These are phyloP conservation scores for Stellera chamaejasme DNA, from an alignment of 345 rosid species.

Conservation along the genomic window DNA sequence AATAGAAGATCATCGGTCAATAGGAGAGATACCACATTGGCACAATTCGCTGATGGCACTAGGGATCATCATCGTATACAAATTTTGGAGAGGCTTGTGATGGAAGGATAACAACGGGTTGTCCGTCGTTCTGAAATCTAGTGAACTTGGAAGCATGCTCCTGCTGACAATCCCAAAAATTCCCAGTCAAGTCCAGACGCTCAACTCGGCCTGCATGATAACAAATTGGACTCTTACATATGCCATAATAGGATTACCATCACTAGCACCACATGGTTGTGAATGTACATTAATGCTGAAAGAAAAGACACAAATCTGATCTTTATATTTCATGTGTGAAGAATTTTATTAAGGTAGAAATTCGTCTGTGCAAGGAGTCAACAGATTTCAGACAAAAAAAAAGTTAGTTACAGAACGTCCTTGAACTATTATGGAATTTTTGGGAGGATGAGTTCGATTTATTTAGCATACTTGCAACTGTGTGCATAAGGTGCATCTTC, in stretches of 20 bases:
- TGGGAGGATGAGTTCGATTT: too few relatives aligned
- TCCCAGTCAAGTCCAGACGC: constrained; percentile 75
- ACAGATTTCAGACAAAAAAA: too few relatives aligned
- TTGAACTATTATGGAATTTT: too few relatives aligned
- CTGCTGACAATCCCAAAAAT: constrained; percentile 33
- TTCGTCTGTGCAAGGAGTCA: not conserved
- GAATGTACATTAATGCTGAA: not conserved
- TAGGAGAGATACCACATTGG: not conserved
- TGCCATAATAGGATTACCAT: not conserved
- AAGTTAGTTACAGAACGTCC: too few relatives aligned
- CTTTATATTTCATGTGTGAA: not conserved
- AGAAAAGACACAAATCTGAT: not conserved
- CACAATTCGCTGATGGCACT: not conserved
- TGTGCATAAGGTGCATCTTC: not conserved
- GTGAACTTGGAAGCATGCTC: constrained; percentile 28
- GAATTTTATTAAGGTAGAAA: constrained; percentile 1
- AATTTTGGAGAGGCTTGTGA: constrained; percentile 17
- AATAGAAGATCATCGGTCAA: not conserved
- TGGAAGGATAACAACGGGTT: constrained; percentile 50
- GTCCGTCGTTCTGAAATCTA: constrained; percentile 58
- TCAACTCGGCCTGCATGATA: constrained; percentile 43
- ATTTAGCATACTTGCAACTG: too few relatives aligned
- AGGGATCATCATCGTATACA: constrained; percentile 86
- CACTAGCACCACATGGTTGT: not conserved
- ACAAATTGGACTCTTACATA: constrained; percentile 2